phyloP scores from a whole-genome alignment of 1,284 basidiomycete species.

The Heterobasidion occidentale region DNA sequence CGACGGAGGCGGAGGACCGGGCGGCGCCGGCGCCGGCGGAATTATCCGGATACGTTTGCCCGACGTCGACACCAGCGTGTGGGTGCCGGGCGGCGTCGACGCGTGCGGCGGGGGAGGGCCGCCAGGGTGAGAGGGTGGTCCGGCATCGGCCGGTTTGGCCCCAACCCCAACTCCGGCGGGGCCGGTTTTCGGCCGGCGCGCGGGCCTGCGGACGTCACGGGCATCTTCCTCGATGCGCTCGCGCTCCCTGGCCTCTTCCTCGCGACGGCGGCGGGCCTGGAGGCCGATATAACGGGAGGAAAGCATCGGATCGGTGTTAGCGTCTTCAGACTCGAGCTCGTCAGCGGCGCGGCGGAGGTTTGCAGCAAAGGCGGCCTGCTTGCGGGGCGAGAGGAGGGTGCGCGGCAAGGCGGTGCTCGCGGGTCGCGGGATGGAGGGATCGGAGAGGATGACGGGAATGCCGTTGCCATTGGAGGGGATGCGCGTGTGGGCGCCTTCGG shows the following conservation, averaged over 20 bases:
- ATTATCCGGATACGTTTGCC: slow-evolving; percentile 29
- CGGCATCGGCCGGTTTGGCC: slow-evolving; percentile 30
- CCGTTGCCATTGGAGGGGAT: background rate
- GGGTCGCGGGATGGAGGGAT: slow-evolving; percentile 14
- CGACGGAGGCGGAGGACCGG: slow-evolving; percentile 2
- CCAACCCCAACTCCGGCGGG: background rate
- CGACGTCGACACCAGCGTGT: slow-evolving; percentile 28
- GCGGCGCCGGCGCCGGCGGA: slow-evolving; percentile 20
- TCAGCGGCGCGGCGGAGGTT: slow-evolving; percentile 41
- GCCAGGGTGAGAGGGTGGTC: slow-evolving; percentile 9
- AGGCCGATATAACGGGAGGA: slow-evolving; percentile 38
- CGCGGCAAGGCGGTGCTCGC: slow-evolving; percentile 39
- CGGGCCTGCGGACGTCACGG: slow-evolving; percentile 15
- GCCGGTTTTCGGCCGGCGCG: background rate
- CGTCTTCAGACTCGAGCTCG: slow-evolving; percentile 41
- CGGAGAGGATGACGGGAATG: slow-evolving; percentile 11
- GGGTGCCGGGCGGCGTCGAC: slow-evolving; percentile 8
- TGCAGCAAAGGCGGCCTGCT: slow-evolving; percentile 27
- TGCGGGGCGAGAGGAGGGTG: slow-evolving; percentile 28
- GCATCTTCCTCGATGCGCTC: slow-evolving; percentile 30
- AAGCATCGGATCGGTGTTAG: slow-evolving; percentile 35
- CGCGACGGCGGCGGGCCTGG: slow-evolving; percentile 33
- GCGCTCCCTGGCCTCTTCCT: slow-evolving; percentile 31
- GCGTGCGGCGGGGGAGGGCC: slow-evolving; percentile 11
- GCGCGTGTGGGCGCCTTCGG: background rate